These are phyloP conservation scores for Clavispora santaluciae DNA, from an alignment of 805 yeast species.

Conservation along the genomic window DNA sequence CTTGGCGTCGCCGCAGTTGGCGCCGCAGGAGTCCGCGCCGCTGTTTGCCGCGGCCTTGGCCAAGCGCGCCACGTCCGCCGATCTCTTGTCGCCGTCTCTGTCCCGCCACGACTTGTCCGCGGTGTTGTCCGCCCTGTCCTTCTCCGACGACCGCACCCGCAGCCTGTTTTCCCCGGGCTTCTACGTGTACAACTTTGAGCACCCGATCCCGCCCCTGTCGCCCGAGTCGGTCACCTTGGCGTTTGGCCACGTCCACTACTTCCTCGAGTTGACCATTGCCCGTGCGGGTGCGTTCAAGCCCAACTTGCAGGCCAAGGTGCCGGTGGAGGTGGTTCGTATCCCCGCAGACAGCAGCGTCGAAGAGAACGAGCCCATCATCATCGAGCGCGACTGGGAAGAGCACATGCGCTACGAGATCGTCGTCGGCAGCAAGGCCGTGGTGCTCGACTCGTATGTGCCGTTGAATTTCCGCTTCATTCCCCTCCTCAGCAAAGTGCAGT, in stretches of 20 bases:
- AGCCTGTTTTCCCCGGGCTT: slow-evolving; percentile 75
- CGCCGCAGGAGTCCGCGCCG: slow-evolving; percentile 11
- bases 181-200: slow-evolving; percentile 88
- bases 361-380: slow-evolving; percentile 89
- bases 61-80: slow-evolving; percentile 27
- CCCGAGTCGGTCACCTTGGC: slow-evolving; percentile 79
- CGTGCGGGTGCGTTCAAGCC: slow-evolving; percentile 85
- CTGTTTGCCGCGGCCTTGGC: slow-evolving; percentile 21
- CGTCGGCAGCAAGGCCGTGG: slow-evolving; percentile 83
- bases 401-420: slow-evolving; percentile 85
- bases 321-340: slow-evolving; percentile 65
- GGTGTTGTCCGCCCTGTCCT: slow-evolving; percentile 18
- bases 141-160: slow-evolving; percentile 9
- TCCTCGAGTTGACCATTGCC: slow-evolving; percentile 62
- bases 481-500: slow-evolving; percentile 69
- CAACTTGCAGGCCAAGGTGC: slow-evolving; percentile 58
- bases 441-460: slow-evolving; percentile 80
- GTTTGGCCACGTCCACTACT: slow-evolving; percentile 75
- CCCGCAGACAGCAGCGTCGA: slow-evolving; percentile 77
- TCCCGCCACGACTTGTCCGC: slow-evolving; percentile 22
- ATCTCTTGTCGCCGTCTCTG: slow-evolving; percentile 18
- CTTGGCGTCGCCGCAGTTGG: slow-evolving; percentile 9
- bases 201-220: slow-evolving; percentile 71
- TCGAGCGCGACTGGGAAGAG: slow-evolving; percentile 90
- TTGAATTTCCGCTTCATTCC: slow-evolving; percentile 82